Conservation (phyloP, 805 yeast species). For the Wickerhamomyces hampshirensis region DNA sequence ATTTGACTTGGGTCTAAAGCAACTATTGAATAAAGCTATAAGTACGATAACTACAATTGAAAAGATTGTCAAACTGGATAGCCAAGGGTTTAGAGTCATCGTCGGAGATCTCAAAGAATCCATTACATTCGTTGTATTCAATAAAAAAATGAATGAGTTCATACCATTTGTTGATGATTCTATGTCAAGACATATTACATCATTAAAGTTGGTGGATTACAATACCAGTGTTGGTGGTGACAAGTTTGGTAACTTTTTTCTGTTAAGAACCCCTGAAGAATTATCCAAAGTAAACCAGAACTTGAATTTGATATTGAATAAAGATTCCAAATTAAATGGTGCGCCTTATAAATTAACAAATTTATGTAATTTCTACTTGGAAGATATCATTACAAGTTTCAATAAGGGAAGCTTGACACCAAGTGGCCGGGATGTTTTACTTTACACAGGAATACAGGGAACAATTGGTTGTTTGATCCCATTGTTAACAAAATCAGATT, state of each 20-base stretch:
- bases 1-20: slow-evolving; percentile 75
- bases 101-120: slow-evolving; percentile 73
- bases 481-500: slow-evolving; percentile 55
- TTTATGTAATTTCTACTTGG: slow-evolving; percentile 55
- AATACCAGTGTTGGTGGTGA: slow-evolving; percentile 83
- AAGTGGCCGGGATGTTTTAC: slow-evolving; percentile 61
- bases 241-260: slow-evolving; percentile 75
- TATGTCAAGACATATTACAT: slow-evolving; percentile 60
- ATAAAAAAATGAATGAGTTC: slow-evolving; percentile 44
- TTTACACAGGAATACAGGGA: slow-evolving; percentile 80
- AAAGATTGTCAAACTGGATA: slow-evolving; percentile 47
- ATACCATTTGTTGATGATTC: slow-evolving; percentile 66
- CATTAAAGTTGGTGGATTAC: slow-evolving; percentile 58
- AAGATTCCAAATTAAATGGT: slow-evolving; percentile 39
- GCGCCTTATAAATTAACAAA: slow-evolving; percentile 46
- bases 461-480: slow-evolving; percentile 74
- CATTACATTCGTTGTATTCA: slow-evolving; percentile 50
- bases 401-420: slow-evolving; percentile 45
- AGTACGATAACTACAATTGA: slow-evolving; percentile 38
- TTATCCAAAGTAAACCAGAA: slow-evolving; percentile 45
- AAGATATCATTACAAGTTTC: slow-evolving; percentile 68
- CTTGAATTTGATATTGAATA: slow-evolving; percentile 33
- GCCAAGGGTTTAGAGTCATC: slow-evolving; percentile 52
- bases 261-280: slow-evolving; percentile 54
- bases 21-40: slow-evolving; percentile 64